Conservation (phyloP, 1,139 yeast species). For the Ogataea hybrid region DNA sequence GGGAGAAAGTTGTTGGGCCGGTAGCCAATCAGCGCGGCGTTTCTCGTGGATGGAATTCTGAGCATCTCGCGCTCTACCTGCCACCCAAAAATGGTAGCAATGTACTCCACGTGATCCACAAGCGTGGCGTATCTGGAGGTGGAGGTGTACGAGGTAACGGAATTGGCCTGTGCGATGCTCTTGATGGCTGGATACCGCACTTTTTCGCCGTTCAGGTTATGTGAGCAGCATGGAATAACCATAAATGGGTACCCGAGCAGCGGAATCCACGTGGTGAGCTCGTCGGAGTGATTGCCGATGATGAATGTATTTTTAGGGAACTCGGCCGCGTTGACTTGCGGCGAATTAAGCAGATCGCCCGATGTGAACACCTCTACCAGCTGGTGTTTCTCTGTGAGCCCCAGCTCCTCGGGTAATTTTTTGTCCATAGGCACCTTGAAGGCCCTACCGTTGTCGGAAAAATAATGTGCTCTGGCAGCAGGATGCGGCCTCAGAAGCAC, state of each 20-base stretch:
- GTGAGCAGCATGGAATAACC: slow-evolving; percentile 96
- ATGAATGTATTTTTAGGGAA: slow-evolving; percentile 71
- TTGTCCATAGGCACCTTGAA: slow-evolving; percentile 49
- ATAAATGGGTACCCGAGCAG: slow-evolving; percentile 80
- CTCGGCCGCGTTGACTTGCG: slow-evolving; percentile 64
- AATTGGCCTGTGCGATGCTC: slow-evolving; percentile 25
- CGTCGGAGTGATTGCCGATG: slow-evolving; percentile 96
- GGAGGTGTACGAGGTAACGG: slow-evolving; percentile 33
- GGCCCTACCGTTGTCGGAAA: slow-evolving; percentile 57
- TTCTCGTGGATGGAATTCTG: slow-evolving; percentile 92
- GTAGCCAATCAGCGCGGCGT: slow-evolving; percentile 83
- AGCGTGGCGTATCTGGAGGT: slow-evolving; percentile 76
- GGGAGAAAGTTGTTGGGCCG: slow-evolving; percentile 33
- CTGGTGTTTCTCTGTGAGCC: slow-evolving; percentile 30
- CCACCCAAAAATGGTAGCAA: slow-evolving; percentile 79
- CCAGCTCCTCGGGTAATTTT: slow-evolving; percentile 14
- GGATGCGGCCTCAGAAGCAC: slow-evolving; percentile 69
- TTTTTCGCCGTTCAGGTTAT: slow-evolving; percentile 74
- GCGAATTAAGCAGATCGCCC: slow-evolving; percentile 50
- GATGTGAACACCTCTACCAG: slow-evolving; percentile 46
- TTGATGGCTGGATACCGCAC: slow-evolving; percentile 55
- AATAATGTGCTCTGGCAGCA: slow-evolving; percentile 52
- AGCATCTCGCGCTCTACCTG: slow-evolving; percentile 78
- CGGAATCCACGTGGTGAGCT: slow-evolving; percentile 94
- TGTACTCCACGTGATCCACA: slow-evolving; percentile 77